Conservation (phyloP, 2,329 filamentous ascomycete species). For the Beauveria rudraprayagi region DNA sequence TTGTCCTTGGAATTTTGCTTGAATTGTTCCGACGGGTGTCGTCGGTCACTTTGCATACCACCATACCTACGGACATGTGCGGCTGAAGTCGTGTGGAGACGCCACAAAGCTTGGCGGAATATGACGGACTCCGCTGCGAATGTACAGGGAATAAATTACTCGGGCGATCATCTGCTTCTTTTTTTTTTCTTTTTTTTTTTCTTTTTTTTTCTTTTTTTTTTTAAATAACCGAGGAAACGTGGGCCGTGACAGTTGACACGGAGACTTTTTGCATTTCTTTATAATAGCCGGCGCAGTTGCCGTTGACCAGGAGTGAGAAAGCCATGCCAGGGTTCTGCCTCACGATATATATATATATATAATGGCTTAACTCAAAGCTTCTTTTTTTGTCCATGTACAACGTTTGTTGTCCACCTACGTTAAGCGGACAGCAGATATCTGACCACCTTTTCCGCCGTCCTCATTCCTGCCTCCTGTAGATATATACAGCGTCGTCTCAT, state of each 20-base stretch:
- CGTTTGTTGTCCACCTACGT: neutral
- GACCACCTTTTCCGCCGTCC: neutral
- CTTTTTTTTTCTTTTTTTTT: neutral
- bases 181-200: neutral
- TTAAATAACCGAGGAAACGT: neutral
- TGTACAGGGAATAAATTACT: neutral
- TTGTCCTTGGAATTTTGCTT: no score
- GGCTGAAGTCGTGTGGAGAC: neutral
- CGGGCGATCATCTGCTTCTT: neutral
- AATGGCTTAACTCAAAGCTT: neutral
- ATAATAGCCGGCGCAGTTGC: no score
- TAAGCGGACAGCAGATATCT: slow-evolving; percentile 5
- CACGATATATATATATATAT: neutral
- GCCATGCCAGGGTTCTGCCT: neutral
- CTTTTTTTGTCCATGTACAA: neutral
- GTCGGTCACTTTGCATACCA: neutral
- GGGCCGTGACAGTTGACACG: neutral
- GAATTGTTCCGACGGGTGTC: neutral
- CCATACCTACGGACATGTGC: neutral
- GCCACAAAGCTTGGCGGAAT: neutral
- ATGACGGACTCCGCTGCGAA: no score
- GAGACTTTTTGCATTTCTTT: no score
- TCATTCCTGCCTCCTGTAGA: slow-evolving; percentile 11
- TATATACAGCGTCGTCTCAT: slow-evolving; percentile 15
- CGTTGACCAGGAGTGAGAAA: neutral